A percentile compares a stretch with the other conserved stretches of the same genome.
phyloP scores from a whole-genome alignment of 1,139 yeast genomes.

The Diutina neorugosa region DNA sequence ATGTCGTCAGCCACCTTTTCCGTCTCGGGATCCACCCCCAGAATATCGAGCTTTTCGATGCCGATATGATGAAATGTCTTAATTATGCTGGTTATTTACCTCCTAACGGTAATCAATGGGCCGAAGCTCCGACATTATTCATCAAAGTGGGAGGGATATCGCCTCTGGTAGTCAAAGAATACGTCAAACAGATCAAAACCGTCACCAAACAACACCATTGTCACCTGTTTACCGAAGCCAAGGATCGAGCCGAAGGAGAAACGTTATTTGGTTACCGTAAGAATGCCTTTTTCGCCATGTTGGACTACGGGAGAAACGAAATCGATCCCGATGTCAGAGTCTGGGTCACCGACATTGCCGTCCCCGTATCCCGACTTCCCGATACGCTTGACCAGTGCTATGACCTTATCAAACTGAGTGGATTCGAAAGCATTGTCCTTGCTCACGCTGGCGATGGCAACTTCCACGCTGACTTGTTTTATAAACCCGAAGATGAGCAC shows the following conservation, averaged over 20 bases:
- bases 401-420: constrained; percentile 30
- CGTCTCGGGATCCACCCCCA: constrained; percentile 44
- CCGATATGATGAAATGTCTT: constrained; percentile 49
- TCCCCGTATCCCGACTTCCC: constrained; percentile 41
- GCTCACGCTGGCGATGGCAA: constrained; percentile 60
- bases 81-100: constrained; percentile 39
- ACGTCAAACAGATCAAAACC: constrained; percentile 41
- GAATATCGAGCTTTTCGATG: constrained; percentile 55
- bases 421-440: constrained; percentile 29
- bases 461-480: constrained; percentile 41
- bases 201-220: constrained; percentile 42
- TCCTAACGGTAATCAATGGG: constrained; percentile 42
- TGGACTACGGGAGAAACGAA: constrained; percentile 43
- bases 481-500: constrained; percentile 30
- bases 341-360: constrained; percentile 78
- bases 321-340: constrained; percentile 48
- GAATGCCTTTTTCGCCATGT: constrained; percentile 79
- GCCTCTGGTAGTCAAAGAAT: constrained; percentile 38
- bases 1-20: constrained; percentile 40
- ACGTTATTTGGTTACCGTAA: constrained; percentile 84
- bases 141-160: constrained; percentile 54
- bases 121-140: constrained; percentile 54
- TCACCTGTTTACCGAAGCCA: constrained; percentile 46
- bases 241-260: constrained; percentile 48
- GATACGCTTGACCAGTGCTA: constrained; percentile 36